Evolutionary conservation across 2,329 filamentous ascomycete genomes (phyloP).

Genomic region (Endoconidiophora polonica): DNA sequence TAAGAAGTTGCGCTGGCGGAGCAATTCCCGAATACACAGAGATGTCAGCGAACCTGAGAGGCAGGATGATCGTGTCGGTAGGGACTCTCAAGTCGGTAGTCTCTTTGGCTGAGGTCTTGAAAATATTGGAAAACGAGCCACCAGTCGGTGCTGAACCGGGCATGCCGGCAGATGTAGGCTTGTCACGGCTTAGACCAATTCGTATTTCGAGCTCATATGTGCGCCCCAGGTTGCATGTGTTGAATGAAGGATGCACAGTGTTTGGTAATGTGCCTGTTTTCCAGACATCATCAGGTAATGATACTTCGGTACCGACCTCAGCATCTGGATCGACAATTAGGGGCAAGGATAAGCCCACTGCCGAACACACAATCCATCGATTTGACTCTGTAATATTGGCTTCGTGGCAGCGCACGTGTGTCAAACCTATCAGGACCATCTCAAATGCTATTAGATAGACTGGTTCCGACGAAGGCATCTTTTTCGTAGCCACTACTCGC

Average conservation of each 20-base stretch:
- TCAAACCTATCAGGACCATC: conserved; percentile 65
- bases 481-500: conserved; percentile 61
- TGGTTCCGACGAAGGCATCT: conserved; percentile 49
- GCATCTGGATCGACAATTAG: conserved; percentile 41
- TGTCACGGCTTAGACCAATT: conserved; percentile 61
- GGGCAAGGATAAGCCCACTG: conserved; percentile 53
- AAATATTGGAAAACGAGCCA: conserved; percentile 3
- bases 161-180: conserved; percentile 17
- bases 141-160: background rate
- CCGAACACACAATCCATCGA: conserved; percentile 60
- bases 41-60: conserved; percentile 56
- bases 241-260: conserved; percentile 72
- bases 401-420: conserved; percentile 63
- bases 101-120: conserved; percentile 13
- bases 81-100: conserved; percentile 17
- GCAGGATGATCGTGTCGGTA: conserved; percentile 61
- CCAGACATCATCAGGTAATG: conserved; percentile 61
- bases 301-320: conserved; percentile 47
- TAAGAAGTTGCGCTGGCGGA: conserved; percentile 58
- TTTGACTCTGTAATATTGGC: conserved; percentile 51
- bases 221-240: conserved; percentile 72
- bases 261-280: conserved; percentile 56
- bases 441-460: conserved; percentile 66
- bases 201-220: conserved; percentile 72
- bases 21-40: conserved; percentile 77